These are phyloP conservation scores for Pythium angustatum DNA, from an alignment of 352 stramenopile species.

Conservation along the genomic window DNA sequence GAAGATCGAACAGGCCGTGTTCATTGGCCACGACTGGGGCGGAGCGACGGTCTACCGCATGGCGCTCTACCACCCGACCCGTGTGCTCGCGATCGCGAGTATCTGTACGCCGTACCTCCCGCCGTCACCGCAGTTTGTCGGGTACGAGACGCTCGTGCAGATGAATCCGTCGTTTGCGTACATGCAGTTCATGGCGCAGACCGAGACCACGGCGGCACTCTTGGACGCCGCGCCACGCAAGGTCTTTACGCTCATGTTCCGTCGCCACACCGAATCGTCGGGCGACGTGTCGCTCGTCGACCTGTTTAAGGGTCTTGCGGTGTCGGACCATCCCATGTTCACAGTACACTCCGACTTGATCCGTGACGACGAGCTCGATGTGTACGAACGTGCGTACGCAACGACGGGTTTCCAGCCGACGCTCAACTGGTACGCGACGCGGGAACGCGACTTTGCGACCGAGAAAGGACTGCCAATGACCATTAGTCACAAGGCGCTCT, in stretches of 20 bases:
- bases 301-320: slow-evolving; percentile 11
- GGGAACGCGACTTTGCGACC: slow-evolving; percentile 57
- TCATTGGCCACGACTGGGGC: slow-evolving; percentile 79
- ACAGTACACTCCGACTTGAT: slow-evolving; percentile 45
- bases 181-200: slow-evolving; percentile 9
- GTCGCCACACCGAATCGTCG: slow-evolving; percentile 40
- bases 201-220: not conserved
- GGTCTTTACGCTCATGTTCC: slow-evolving; percentile 55
- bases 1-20: slow-evolving; percentile 62
- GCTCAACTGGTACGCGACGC: slow-evolving; percentile 57
- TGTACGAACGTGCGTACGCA: slow-evolving; percentile 57
- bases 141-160: slow-evolving; percentile 46
- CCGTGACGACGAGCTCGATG: slow-evolving; percentile 56
- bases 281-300: slow-evolving; percentile 7
- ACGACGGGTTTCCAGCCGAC: slow-evolving; percentile 54
- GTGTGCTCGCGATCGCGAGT: slow-evolving; percentile 51
- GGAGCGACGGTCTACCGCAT: slow-evolving; percentile 68
- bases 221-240: slow-evolving; percentile 42
- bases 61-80: slow-evolving; percentile 63
- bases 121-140: slow-evolving; percentile 32
- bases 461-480: slow-evolving; percentile 34
- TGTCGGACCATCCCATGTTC: slow-evolving; percentile 31
- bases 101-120: slow-evolving; percentile 77
- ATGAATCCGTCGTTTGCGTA: slow-evolving; percentile 18
- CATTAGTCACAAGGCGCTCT: slow-evolving; percentile 52